phyloP scores from a whole-genome alignment of 192 early-diverging fungal genomes.

The Cetraspora pellucida region DNA sequence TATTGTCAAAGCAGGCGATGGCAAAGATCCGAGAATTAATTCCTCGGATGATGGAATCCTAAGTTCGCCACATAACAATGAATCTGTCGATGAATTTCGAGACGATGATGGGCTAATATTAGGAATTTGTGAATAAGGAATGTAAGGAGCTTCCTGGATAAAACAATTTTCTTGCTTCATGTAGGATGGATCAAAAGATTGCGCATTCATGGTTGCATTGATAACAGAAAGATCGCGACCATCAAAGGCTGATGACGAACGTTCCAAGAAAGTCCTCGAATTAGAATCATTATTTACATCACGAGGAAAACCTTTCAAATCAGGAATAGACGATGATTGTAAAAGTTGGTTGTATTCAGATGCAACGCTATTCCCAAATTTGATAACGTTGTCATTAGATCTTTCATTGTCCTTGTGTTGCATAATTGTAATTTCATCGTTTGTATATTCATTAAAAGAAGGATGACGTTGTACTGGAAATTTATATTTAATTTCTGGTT shows the following conservation, averaged over 20 bases:
- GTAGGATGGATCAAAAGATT: no score
- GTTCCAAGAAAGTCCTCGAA: not conserved
- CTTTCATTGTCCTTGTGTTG: not conserved
- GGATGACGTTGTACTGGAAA: not conserved
- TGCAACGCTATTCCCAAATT: not conserved
- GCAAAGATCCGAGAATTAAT: not conserved
- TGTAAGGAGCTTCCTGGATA: not conserved
- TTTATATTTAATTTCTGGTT: constrained; percentile 3
- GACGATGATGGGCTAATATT: not conserved
- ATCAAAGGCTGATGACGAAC: not conserved
- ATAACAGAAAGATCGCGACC: no score
- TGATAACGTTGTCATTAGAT: not conserved
- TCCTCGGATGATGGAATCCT: not conserved
- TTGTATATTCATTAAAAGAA: not conserved
- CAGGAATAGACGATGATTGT: not conserved
- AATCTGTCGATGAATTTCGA: not conserved
- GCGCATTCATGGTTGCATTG: no score
- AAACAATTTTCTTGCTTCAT: no score
- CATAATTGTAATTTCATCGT: not conserved
- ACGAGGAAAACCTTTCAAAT: not conserved
- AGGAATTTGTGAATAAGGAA: not conserved
- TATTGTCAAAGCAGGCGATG: not conserved
- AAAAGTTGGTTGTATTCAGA: not conserved
- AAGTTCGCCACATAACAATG: not conserved
- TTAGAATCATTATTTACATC: not conserved